These are phyloP conservation scores for Xylaria sp. DNA, from an alignment of 2,329 filamentous ascomycete species.

Conservation along the genomic window DNA sequence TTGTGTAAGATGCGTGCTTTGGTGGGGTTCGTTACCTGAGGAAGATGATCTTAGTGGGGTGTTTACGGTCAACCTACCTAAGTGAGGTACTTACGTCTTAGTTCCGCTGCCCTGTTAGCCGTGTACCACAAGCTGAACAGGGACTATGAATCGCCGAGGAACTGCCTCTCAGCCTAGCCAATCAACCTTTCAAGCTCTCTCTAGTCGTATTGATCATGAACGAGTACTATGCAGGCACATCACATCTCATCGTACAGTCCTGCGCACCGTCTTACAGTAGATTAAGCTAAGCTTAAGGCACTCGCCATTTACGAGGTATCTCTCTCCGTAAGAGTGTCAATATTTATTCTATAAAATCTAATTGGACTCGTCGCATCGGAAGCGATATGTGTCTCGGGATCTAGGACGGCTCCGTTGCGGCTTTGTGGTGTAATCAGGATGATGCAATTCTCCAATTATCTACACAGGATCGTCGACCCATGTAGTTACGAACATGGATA, in stretches of 20 bases:
- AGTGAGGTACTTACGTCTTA: not conserved
- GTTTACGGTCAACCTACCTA: not conserved
- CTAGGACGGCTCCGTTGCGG: conserved; percentile 8
- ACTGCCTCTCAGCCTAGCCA: conserved; percentile 41
- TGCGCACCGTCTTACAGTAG: not conserved
- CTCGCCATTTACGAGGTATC: not conserved
- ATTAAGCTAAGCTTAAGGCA: not conserved
- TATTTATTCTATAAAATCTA: not conserved
- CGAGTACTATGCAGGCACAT: not conserved
- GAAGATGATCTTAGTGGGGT: not conserved
- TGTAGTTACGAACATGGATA: not conserved
- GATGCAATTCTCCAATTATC: conserved; percentile 12
- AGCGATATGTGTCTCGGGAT: not conserved
- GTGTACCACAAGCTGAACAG: conserved; percentile 41
- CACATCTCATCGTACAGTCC: not conserved
- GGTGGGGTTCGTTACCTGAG: conserved; percentile 8
- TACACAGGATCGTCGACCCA: conserved; percentile 12
- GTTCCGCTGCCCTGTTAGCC: conserved; percentile 9
- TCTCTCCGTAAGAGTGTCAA: not conserved
- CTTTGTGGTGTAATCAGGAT: conserved; percentile 26
- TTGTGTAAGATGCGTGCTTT: conserved; percentile 15
- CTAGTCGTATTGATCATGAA: not conserved
- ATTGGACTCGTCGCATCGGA: not conserved
- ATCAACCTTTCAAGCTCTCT: conserved; percentile 33
- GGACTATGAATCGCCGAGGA: conserved; percentile 44